Evolutionary conservation across 73 alveolate genomes (phyloP).

Genomic region (Paramecium primaurelia): DNA sequence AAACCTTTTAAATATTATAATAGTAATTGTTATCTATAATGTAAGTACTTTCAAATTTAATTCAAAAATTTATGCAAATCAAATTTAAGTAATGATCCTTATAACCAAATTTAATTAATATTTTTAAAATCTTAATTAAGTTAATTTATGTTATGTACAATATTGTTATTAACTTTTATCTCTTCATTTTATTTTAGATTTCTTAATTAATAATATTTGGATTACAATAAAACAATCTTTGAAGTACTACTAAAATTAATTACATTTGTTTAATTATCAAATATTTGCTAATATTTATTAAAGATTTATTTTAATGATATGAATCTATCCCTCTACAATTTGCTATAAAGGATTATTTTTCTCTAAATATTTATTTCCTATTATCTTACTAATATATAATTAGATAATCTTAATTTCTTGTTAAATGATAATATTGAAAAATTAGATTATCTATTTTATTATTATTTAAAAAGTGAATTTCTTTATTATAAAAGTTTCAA

Average conservation of each 20-base stretch:
- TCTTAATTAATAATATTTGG: background rate
- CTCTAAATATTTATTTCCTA: background rate
- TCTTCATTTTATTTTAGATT: background rate
- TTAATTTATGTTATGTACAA: background rate
- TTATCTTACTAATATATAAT: background rate
- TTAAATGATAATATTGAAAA: background rate
- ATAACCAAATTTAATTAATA: background rate
- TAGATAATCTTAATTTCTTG: background rate
- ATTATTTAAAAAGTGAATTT: background rate
- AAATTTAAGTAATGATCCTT: conserved; percentile 21
- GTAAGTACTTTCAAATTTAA: background rate
- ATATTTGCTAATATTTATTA: background rate
- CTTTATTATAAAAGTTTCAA: background rate
- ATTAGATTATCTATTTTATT: background rate
- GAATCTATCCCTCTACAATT: background rate
- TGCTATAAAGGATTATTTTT: background rate
- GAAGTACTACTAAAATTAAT: background rate
- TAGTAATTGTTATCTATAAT: background rate
- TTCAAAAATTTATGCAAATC: background rate
- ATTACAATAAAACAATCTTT: background rate
- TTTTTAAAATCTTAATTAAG: background rate
- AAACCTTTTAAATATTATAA: too few species aligned
- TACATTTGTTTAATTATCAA: background rate
- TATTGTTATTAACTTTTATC: background rate
- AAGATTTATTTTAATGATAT: background rate